Evolutionary conservation across 2,329 filamentous ascomycete species (phyloP).

Genomic region (Rhexocercosporidium sp.): DNA sequence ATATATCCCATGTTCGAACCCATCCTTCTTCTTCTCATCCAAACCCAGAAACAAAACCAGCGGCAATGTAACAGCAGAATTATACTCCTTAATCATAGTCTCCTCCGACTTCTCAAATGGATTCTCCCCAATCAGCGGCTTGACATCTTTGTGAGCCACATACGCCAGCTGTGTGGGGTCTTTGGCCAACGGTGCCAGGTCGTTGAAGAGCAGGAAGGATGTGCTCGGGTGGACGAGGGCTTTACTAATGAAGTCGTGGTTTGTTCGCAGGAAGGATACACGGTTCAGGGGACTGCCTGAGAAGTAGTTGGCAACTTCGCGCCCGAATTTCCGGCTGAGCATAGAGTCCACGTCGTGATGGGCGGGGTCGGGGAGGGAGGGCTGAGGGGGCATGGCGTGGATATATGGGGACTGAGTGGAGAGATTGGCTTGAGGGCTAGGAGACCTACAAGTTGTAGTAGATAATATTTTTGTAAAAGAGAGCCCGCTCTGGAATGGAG

Average conservation of each 20-base stretch:
- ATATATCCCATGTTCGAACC: slow-evolving; percentile 67
- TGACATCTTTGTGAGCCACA: slow-evolving; percentile 71
- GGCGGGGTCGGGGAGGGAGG: slow-evolving; percentile 40
- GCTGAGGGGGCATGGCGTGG: slow-evolving; percentile 38
- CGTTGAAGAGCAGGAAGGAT: slow-evolving; percentile 78
- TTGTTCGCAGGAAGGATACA: slow-evolving; percentile 75
- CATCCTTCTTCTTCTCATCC: slow-evolving; percentile 63
- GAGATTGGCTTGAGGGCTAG: background rate
- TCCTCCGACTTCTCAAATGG: slow-evolving; percentile 76
- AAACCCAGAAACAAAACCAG: slow-evolving; percentile 85
- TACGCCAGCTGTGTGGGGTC: slow-evolving; percentile 68
- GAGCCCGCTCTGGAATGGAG: background rate
- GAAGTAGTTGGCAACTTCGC: slow-evolving; percentile 84
- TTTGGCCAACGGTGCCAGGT: slow-evolving; percentile 75
- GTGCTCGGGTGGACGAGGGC: slow-evolving; percentile 71
- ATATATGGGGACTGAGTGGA: background rate
- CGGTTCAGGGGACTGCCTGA: slow-evolving; percentile 79
- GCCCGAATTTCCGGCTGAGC: slow-evolving; percentile 78
- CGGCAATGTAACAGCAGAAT: slow-evolving; percentile 71
- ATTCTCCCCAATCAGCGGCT: slow-evolving; percentile 70
- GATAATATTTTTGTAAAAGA: background rate
- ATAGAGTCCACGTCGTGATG: slow-evolving; percentile 51
- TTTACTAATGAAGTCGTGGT: slow-evolving; percentile 70
- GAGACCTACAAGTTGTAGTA: background rate
- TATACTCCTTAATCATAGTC: slow-evolving; percentile 73